Conservation (phyloP, 148 eudicot species). For the Rhododendron griersonianum region DNA sequence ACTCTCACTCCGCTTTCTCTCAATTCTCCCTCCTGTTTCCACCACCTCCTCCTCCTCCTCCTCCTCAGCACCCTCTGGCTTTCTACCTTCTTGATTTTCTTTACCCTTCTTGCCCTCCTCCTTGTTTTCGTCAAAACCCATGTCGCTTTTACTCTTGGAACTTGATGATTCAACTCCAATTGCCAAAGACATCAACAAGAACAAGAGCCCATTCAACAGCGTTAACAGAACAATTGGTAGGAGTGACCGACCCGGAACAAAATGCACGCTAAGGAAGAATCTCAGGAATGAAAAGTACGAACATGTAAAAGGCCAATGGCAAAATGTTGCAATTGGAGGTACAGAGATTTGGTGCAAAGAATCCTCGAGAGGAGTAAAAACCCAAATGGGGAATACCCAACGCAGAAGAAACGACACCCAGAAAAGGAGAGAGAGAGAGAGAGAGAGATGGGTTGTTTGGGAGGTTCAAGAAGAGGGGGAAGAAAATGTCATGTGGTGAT, state of each 20-base stretch:
- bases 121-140: constrained; percentile 53
- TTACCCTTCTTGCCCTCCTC: constrained; percentile 23
- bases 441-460: neutral
- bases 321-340: neutral
- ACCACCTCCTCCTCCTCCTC: constrained; percentile 12
- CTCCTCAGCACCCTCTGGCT: constrained; percentile 16
- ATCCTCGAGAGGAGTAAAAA: neutral
- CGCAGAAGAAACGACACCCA: neutral
- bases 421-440: constrained; percentile 1
- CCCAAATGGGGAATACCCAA: neutral
- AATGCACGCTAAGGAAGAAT: neutral
- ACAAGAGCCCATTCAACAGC: constrained; percentile 6
- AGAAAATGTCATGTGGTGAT: neutral
- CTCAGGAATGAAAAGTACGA: neutral
- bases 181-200: constrained; percentile 23
- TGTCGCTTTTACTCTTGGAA: constrained; percentile 17
- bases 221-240: neutral
- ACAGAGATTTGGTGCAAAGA: neutral
- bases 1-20: constrained; percentile 45
- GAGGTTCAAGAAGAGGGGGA: neutral
- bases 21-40: constrained; percentile 23
- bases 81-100: neutral
- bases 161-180: constrained; percentile 20
- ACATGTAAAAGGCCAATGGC: neutral
- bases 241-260: neutral